Conservation (phyloP, 805 yeast genomes). For the Candida qinlingensis region DNA sequence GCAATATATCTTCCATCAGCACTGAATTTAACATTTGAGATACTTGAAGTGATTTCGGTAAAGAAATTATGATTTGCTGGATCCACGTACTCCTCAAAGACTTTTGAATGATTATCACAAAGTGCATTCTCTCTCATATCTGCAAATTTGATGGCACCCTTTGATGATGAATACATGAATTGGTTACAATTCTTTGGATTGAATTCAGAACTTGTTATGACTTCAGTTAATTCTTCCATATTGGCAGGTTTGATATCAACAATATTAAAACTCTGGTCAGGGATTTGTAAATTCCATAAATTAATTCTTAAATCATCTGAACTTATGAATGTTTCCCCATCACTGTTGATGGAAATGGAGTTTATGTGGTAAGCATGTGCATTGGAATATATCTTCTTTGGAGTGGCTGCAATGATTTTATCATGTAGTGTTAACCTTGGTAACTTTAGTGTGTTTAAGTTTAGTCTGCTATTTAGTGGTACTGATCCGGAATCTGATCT, state of each 20-base stretch:
- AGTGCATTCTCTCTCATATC: constrained; percentile 96
- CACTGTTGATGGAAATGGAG: constrained; percentile 90
- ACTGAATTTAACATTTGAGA: constrained; percentile 89
- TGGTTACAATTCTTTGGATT: constrained; percentile 90
- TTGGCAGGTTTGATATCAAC: constrained; percentile 97
- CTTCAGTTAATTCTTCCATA: constrained; percentile 99
- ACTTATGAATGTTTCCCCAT: constrained; percentile 90
- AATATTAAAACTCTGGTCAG: constrained; percentile 93
- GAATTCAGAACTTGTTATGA: constrained; percentile 93
- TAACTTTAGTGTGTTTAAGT: constrained; percentile 50
- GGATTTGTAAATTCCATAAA: constrained; percentile 90
- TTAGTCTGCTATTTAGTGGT: constrained; percentile 22
- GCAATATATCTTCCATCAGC: constrained; percentile 92
- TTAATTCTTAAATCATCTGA: constrained; percentile 94
- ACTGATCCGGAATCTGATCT: constrained; percentile 1
- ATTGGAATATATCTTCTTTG: constrained; percentile 84
- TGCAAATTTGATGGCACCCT: constrained; percentile 90
- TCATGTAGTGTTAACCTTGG: constrained; percentile 94
- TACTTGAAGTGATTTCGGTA: constrained; percentile 93
- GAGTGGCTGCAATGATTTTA: constrained; percentile 91
- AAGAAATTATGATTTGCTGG: constrained; percentile 92
- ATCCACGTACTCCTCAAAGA: constrained; percentile 89
- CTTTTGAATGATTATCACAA: constrained; percentile 83
- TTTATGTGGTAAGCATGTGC: constrained; percentile 98
- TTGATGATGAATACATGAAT: constrained; percentile 92